Base-by-base conservation (phyloP, 139 green algal species). In the Pleodorina starrii region DNA sequence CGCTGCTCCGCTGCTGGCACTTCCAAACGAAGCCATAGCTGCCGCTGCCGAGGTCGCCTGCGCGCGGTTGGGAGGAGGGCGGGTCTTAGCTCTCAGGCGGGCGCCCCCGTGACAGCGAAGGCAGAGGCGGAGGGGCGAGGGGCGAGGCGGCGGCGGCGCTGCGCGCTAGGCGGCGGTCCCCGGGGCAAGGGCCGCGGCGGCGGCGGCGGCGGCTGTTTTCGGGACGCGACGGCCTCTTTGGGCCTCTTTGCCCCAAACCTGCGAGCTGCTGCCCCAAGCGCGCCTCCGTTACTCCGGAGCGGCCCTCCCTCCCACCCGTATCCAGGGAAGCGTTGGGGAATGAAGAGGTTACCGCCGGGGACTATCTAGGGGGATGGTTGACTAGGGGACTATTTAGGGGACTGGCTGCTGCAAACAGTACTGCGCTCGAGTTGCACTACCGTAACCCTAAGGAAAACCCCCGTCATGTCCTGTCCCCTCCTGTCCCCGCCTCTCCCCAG, bases 11-110 rank as follows among this genome's bases (percentile, higher is more conserved):
- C 50, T 92, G 84, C 36, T 54, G 0, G 40, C 88, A 92, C 27
- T 90, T 90, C 91, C 91, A 93, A 23, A 93, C 90, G 27, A 69
- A 78, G 23, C 90, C 90, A 59, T 93, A 93, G 48, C 83, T 84
- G 36, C 91, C 91, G 90, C 82, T 85, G 54, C 63, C 77, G 14
- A 91, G 60, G 36, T 83, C 69, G 0, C 42, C 57, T 77, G 60
- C 75, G 40, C 6, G 36, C 10, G 51, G 38, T 16, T 2, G 19
- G 44, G 21, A 40, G 73, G 29, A 69, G 5, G 27, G 51, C 16
- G 73, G 69, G 7, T 27, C 19, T 21, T 42, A 40, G n/a, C 40
- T 27, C 7, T 43, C 63, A 40, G 6, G n/a, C 29, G 12, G 12
- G 29, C 12, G 5, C 9, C 21, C 12, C 21, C 57, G 29, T 32